phyloP scores from a whole-genome alignment of 768 basidiomycete species.

The Lactarius deliciosus region DNA sequence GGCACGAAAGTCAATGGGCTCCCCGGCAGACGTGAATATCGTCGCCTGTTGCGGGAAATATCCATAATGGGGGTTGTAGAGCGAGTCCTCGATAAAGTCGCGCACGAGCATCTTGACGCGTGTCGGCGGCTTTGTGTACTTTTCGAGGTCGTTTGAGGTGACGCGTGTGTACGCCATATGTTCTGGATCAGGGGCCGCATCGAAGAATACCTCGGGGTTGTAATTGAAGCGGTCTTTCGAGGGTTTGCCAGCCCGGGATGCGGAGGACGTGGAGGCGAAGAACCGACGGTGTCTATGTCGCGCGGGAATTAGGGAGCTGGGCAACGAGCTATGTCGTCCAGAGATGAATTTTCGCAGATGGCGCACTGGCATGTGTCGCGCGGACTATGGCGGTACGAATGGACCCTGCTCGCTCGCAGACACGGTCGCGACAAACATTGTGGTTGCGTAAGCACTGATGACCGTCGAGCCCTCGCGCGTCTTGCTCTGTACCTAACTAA shows the following conservation, averaged over 20 bases:
- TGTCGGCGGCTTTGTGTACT: conserved; percentile 58
- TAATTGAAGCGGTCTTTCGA: conserved; percentile 72
- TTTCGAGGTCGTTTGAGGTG: conserved; percentile 68
- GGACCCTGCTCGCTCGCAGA: not conserved
- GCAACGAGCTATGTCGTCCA: conserved; percentile 12
- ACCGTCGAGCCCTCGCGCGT: not conserved
- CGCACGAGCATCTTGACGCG: conserved; percentile 91
- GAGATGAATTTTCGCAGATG: conserved; percentile 22
- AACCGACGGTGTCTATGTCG: not conserved
- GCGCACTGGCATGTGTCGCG: conserved; percentile 23
- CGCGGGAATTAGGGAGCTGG: not conserved
- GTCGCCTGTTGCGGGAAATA: conserved; percentile 94
- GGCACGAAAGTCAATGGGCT: conserved; percentile 62
- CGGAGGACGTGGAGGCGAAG: conserved; percentile 17
- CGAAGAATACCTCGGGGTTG: conserved; percentile 60
- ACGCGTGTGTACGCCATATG: conserved; percentile 55
- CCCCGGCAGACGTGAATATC: conserved; percentile 72
- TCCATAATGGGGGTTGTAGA: conserved; percentile 97
- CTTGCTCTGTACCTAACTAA: not conserved
- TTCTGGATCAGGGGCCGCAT: conserved; percentile 45
- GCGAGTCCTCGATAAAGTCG: conserved; percentile 94
- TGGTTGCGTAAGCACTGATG: conserved; percentile 16
- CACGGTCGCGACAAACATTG: not conserved
- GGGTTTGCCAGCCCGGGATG: conserved; percentile 3
- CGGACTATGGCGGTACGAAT: not conserved